phyloP scores from a whole-genome alignment of 306 rosid species.

The Cucumis sativus region Cucumber_9930_V3 NC_026661.2:14681501-14682000 shows the following conservation, averaged over 20 bases:
- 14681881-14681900: background rate
- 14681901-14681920: background rate
- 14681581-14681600: no score
- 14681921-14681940: background rate
- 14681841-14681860: background rate
- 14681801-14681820: background rate
- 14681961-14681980: background rate
- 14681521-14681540: background rate
- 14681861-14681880: background rate
- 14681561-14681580: no score
- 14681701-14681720: no score
- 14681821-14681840: background rate
- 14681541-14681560: background rate
- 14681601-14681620: no score
- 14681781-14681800: background rate
- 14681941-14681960: background rate
- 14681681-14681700: no score
- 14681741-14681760: no score
- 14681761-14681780: no score
- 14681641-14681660: no score
- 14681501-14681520: background rate
- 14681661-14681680: no score
- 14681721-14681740: no score
- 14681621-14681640: no score
- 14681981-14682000: background rate